A percentile compares a stretch with the other conserved stretches of the same genome.
These are phyloP conservation scores for Mucor mucedo DNA, from an alignment of 371 early-diverging fungal species.

Conservation along the genomic window DNA sequence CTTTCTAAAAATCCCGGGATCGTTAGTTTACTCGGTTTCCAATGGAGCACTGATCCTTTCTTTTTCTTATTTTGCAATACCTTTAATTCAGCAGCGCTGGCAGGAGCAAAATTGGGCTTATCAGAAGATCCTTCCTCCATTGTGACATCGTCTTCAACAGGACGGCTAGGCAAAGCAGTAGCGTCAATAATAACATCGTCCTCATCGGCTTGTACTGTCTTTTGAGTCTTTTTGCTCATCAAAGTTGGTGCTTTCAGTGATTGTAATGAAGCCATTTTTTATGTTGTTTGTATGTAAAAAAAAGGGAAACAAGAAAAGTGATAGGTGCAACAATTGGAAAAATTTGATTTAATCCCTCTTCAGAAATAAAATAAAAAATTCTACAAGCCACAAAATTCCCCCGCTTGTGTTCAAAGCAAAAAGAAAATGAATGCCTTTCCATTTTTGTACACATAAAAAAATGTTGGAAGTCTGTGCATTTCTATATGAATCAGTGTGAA, in stretches of 20 bases:
- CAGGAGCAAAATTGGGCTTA: conserved; percentile 52
- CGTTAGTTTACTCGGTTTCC: not conserved
- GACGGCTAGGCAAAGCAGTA: conserved; percentile 57
- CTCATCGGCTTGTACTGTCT: conserved; percentile 47
- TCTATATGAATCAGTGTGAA: too few species aligned
- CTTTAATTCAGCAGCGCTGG: conserved; percentile 37
- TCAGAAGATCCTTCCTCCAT: conserved; percentile 51
- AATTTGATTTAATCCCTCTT: not conserved
- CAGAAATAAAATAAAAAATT: not conserved
- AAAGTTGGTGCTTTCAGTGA: conserved; percentile 63
- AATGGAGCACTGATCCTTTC: not conserved
- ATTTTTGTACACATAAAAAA: too few species aligned
- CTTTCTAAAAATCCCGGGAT: conserved; percentile 32
- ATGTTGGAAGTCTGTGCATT: too few species aligned
- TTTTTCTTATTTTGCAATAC: conserved; percentile 19
- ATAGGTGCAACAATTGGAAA: not conserved
- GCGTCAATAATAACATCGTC: conserved; percentile 70
- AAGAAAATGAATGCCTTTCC: too few species aligned
- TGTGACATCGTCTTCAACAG: conserved; percentile 44
- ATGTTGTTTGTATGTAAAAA: not conserved
- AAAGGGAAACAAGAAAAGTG: not conserved
- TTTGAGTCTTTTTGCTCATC: conserved; percentile 54
- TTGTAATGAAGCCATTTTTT: conserved; percentile 54
- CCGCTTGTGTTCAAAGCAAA: too few species aligned
- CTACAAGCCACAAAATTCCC: too few species aligned